phyloP scores from a whole-genome alignment of 164 flowering plant species.

The Litsea cubeba region DNA sequence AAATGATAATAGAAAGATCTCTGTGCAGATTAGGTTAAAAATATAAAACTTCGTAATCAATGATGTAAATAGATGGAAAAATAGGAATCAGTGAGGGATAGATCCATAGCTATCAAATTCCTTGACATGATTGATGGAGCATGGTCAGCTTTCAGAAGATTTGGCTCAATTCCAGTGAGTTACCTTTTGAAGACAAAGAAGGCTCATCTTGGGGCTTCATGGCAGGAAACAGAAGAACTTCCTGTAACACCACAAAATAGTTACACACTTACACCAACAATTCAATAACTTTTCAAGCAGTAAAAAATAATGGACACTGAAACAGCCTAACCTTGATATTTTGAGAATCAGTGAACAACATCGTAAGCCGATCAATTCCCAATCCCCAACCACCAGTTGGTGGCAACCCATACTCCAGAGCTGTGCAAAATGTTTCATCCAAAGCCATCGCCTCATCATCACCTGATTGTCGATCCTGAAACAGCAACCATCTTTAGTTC shows the following conservation, averaged over 20 bases:
- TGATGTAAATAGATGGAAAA: too few relatives aligned
- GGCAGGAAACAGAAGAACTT: conserved; percentile 86
- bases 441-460: conserved; percentile 99
- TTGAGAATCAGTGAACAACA: conserved; percentile 90
- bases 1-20: too few relatives aligned
- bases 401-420: conserved; percentile 91
- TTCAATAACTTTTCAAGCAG: too few relatives aligned
- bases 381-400: conserved; percentile 99
- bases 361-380: conserved; percentile 87
- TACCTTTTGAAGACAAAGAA: conserved; percentile 37
- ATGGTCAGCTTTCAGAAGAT: too few relatives aligned
- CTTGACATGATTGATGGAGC: too few relatives aligned
- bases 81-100: too few relatives aligned
- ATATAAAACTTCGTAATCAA: too few relatives aligned
- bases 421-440: conserved; percentile 86
- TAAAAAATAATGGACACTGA: neutral
- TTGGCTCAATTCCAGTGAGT: neutral
- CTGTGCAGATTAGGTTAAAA: too few relatives aligned
- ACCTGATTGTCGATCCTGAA: conserved; percentile 89
- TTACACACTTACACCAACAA: neutral
- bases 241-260: conserved; percentile 36
- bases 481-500: conserved; percentile 6
- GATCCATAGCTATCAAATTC: too few relatives aligned
- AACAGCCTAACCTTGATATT: conserved; percentile 69
- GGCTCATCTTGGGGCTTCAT: conserved; percentile 93